Conservation (phyloP, 2,329 filamentous ascomycete species). For the Colletotrichum tamarilloi region DNA sequence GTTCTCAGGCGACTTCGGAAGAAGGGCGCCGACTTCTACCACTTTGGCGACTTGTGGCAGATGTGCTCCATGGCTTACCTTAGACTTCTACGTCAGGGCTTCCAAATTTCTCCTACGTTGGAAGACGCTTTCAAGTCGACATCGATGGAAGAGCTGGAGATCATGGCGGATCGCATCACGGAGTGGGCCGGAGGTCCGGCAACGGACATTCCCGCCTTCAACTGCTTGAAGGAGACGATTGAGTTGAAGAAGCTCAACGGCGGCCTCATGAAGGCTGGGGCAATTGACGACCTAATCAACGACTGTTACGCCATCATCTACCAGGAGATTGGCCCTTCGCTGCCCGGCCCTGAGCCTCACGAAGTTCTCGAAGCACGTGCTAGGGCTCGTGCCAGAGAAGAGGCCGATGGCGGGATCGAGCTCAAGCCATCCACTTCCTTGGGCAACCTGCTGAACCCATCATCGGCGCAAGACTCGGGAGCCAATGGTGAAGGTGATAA, state of each 20-base stretch:
- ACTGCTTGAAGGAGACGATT: conserved; percentile 67
- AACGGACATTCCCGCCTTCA: conserved; percentile 56
- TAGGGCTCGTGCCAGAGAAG: conserved; percentile 52
- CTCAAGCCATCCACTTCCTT: conserved; percentile 50
- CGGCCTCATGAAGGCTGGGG: conserved; percentile 83
- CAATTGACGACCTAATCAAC: conserved; percentile 93
- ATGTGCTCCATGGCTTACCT: conserved; percentile 65
- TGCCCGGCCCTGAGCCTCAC: conserved; percentile 63
- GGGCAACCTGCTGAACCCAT: conserved; percentile 55
- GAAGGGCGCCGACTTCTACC: conserved; percentile 80
- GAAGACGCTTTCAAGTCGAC: conserved; percentile 68
- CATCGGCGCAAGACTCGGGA: conserved; percentile 52
- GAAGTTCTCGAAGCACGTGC: conserved; percentile 58
- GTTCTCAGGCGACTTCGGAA: conserved; percentile 84
- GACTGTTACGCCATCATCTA: conserved; percentile 89
- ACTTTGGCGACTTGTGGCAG: conserved; percentile 71
- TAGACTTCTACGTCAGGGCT: conserved; percentile 61
- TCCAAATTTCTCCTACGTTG: conserved; percentile 55
- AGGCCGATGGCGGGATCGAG: conserved; percentile 51
- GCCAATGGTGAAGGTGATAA: conserved; percentile 52
- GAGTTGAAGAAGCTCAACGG: conserved; percentile 81
- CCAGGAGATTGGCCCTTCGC: conserved; percentile 69
- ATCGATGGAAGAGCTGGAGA: conserved; percentile 67
- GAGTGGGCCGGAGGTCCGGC: conserved; percentile 61
- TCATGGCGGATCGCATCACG: conserved; percentile 63